These are phyloP conservation scores for Schizosaccharomyces cryophilus DNA, from an alignment of 805 yeast species.

Conservation along the genomic window DNA sequence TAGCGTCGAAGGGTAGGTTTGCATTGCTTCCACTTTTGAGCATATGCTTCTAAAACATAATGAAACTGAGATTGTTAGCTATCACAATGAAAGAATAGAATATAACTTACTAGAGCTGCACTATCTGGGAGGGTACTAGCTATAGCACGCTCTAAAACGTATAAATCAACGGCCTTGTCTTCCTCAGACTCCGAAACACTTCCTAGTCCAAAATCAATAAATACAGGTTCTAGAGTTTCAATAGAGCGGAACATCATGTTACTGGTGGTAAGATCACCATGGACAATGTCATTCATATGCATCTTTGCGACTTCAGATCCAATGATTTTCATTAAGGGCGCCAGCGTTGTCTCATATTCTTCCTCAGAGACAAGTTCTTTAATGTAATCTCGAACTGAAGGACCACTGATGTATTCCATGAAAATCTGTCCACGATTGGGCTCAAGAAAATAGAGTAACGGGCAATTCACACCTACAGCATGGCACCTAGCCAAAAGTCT, in stretches of 20 bases:
- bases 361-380: conserved; percentile 14
- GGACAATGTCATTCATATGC: conserved; percentile 58
- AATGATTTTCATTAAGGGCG: conserved; percentile 16
- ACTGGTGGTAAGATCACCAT: conserved; percentile 85
- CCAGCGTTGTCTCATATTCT: conserved; percentile 4
- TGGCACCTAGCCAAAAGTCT: conserved; percentile 39
- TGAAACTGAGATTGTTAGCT: conserved; percentile 26
- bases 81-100: conserved; percentile 35
- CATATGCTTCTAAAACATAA: conserved; percentile 5
- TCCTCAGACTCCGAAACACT: conserved; percentile 53
- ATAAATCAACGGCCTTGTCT: conserved; percentile 91
- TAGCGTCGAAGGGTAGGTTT: conserved; percentile 38
- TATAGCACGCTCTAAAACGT: conserved; percentile 80
- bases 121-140: conserved; percentile 73
- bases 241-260: conserved; percentile 35
- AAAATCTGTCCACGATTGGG: conserved; percentile 55
- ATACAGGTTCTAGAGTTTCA: conserved; percentile 20
- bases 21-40: conserved; percentile 11
- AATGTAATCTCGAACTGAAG: conserved; percentile 8
- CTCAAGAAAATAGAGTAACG: conserved; percentile 54
- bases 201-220: conserved; percentile 84
- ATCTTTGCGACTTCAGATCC: conserved; percentile 46
- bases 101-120: conserved; percentile 10
- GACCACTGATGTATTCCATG: conserved; percentile 58
- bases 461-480: conserved; percentile 34